Conservation (phyloP, 2,329 filamentous ascomycete genomes). For the Alternaria novae-zelandiae region DNA sequence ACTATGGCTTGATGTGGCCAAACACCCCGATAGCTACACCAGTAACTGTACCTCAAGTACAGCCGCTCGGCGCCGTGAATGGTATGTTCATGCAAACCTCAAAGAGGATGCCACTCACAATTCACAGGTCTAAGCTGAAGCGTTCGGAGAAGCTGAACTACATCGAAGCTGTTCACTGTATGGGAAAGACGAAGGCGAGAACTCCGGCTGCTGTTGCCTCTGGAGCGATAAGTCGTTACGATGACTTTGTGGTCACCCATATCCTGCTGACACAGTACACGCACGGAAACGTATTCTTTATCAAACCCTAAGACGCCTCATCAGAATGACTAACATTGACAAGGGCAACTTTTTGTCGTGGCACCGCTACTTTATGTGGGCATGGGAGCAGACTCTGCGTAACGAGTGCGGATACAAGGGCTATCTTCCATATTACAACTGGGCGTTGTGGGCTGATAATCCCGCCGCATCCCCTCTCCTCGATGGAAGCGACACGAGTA, state of each 20-base stretch:
- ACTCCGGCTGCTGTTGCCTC: constrained; percentile 30
- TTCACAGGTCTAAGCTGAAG: neutral
- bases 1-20: neutral
- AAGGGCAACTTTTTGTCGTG: constrained; percentile 43
- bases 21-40: neutral
- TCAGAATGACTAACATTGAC: neutral
- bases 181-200: constrained; percentile 27
- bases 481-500: constrained; percentile 6
- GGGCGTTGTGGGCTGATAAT: constrained; percentile 4
- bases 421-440: constrained; percentile 8
- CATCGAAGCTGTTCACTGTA: constrained; percentile 42
- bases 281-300: constrained; percentile 32
- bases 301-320: neutral
- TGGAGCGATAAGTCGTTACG: constrained; percentile 38
- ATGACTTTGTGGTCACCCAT: constrained; percentile 41
- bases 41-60: neutral
- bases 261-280: constrained; percentile 38
- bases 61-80: neutral
- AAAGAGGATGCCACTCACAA: neutral
- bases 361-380: constrained; percentile 52
- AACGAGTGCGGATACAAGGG: constrained; percentile 41
- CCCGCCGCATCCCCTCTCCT: constrained; percentile 1
- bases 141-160: constrained; percentile 31
- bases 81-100: neutral
- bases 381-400: constrained; percentile 50